phyloP scores from a whole-genome alignment of 108 stramenopile species.

The Cyclostephanos invisitatus region DNA sequence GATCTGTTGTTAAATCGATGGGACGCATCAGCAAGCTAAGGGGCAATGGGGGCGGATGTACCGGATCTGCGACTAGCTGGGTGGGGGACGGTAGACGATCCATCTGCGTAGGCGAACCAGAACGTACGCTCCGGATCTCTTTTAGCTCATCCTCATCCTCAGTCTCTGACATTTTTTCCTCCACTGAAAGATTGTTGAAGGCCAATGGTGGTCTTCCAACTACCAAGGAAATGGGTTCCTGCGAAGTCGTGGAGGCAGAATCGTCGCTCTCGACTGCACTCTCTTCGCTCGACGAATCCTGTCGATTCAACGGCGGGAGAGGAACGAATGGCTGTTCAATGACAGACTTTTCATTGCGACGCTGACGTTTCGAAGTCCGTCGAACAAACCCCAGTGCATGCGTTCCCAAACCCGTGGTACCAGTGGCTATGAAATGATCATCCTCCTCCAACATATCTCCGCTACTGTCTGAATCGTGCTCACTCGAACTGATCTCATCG shows the following conservation, averaged over 20 bases:
- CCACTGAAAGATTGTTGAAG: constrained; percentile 24
- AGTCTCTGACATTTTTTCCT: constrained; percentile 36
- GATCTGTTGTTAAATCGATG: constrained; percentile 86
- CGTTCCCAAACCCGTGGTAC: constrained; percentile 8
- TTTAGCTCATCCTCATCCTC: constrained; percentile 44
- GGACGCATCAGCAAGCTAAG: constrained; percentile 57
- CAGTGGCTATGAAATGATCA: constrained; percentile 29
- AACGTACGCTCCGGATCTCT: constrained; percentile 40
- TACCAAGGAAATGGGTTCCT: constrained; percentile 16
- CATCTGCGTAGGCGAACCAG: constrained; percentile 47
- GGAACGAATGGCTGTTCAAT: constrained; percentile 48
- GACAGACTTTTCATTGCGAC: constrained; percentile 24
- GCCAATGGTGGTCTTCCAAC: constrained; percentile 17
- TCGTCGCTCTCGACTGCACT: constrained; percentile 47
- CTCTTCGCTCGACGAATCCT: constrained; percentile 37
- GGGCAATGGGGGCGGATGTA: constrained; percentile 61
- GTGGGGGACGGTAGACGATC: constrained; percentile 52
- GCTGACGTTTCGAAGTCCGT: constrained; percentile 21
- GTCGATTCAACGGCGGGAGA: constrained; percentile 35
- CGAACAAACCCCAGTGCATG: constrained; percentile 34
- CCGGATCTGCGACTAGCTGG: constrained; percentile 48
- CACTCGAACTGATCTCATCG: constrained; percentile 78
- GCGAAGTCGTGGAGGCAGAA: constrained; percentile 37
- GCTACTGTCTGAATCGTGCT: constrained; percentile 74
- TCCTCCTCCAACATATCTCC: constrained; percentile 60